phyloP scores from a whole-genome alignment of 2,329 filamentous ascomycete genomes.

The Botrytis fragariae region DNA sequence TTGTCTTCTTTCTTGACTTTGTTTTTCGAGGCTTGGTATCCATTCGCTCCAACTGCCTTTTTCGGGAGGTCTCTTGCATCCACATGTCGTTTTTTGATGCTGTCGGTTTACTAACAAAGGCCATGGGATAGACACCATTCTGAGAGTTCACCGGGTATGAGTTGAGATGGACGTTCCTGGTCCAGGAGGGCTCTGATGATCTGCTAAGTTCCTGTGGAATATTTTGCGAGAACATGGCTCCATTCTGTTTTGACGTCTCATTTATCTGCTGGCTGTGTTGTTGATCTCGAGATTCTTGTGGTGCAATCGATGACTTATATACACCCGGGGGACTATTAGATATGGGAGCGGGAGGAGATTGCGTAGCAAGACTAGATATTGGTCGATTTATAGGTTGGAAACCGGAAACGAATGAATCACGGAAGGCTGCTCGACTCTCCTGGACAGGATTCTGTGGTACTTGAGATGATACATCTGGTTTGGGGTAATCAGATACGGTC shows the following conservation, averaged over 20 bases:
- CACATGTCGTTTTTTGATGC: neutral
- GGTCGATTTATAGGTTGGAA: slow-evolving; percentile 10
- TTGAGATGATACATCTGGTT: neutral
- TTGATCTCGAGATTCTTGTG: neutral
- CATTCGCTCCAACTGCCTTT: neutral
- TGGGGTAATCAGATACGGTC: neutral
- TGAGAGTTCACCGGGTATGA: neutral
- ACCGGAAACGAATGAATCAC: neutral
- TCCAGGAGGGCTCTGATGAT: neutral
- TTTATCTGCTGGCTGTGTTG: no score
- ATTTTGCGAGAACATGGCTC: neutral
- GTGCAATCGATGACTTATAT: neutral
- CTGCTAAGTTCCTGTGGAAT: neutral
- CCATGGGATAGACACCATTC: slow-evolving; percentile 7
- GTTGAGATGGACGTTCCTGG: neutral
- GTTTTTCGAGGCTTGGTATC: neutral
- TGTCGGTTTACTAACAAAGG: neutral
- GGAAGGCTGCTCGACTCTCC: neutral
- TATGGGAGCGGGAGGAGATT: neutral
- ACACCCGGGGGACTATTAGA: neutral
- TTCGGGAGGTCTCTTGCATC: neutral
- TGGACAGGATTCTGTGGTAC: neutral
- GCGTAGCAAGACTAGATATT: neutral
- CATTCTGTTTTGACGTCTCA: neutral
- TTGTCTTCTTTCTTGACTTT: slow-evolving; percentile 4